Conservation (phyloP, 2,329 filamentous ascomycete species). For the Fusarium nygamai region DNA sequence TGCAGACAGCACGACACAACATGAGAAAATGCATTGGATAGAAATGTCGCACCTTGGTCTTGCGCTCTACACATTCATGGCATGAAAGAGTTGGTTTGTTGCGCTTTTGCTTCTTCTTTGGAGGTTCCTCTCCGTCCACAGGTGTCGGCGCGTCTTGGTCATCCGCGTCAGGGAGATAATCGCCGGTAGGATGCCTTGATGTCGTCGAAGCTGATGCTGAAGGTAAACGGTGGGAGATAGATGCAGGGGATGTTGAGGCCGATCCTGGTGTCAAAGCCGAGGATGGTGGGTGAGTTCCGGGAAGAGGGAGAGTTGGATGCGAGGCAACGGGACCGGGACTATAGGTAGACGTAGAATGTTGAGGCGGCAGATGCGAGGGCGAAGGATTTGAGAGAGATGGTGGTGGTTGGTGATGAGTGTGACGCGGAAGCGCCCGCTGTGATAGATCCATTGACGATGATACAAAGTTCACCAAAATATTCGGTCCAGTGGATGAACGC, state of each 20-base stretch:
- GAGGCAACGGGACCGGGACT: constrained; percentile 23
- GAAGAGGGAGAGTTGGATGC: constrained; percentile 27
- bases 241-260: constrained; percentile 43
- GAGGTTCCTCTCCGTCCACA: constrained; percentile 50
- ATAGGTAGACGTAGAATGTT: constrained; percentile 37
- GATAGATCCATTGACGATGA: constrained; percentile 41
- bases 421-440: constrained; percentile 42
- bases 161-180: constrained; percentile 31
- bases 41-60: constrained; percentile 71
- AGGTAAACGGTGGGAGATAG: constrained; percentile 39
- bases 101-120: constrained; percentile 79
- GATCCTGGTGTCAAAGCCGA: constrained; percentile 43
- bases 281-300: constrained; percentile 30
- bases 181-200: constrained; percentile 29
- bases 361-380: constrained; percentile 29
- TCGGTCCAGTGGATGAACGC: constrained; percentile 12
- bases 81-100: constrained; percentile 87
- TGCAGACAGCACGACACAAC: background rate
- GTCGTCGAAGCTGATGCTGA: constrained; percentile 33
- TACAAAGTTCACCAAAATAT: constrained; percentile 11
- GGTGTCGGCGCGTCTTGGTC: constrained; percentile 37
- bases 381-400: constrained; percentile 30
- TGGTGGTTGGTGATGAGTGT: constrained; percentile 33
- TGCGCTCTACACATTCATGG: constrained; percentile 82
- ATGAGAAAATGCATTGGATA: constrained; percentile 8